Conservation (phyloP, 2,329 filamentous ascomycete genomes). For the Pezicula radicicola region DNA sequence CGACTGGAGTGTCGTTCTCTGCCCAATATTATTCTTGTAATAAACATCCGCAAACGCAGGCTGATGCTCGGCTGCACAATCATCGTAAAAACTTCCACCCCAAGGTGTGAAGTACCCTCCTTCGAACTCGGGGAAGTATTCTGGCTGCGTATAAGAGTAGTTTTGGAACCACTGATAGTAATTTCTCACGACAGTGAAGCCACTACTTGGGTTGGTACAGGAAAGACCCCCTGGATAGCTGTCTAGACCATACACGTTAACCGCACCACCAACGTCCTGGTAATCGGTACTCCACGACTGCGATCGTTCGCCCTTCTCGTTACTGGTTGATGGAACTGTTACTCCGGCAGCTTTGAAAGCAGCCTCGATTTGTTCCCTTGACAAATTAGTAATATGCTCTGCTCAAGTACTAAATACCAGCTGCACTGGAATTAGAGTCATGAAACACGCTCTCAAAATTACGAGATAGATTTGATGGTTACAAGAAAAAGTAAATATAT, state of each 20-base stretch:
- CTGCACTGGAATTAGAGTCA: no score
- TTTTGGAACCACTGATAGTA: constrained; percentile 58
- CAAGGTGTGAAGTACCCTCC: constrained; percentile 52
- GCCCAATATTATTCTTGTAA: constrained; percentile 53
- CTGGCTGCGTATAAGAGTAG: constrained; percentile 50
- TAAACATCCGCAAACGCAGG: constrained; percentile 51
- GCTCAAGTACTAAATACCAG: no score
- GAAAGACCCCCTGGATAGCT: constrained; percentile 44
- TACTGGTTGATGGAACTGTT: constrained; percentile 45
- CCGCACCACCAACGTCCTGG: constrained; percentile 50
- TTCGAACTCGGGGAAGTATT: constrained; percentile 50
- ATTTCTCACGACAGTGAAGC: constrained; percentile 47
- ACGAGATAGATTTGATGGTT: no score
- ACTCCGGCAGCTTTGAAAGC: constrained; percentile 44
- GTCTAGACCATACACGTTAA: constrained; percentile 47
- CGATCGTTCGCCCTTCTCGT: constrained; percentile 47
- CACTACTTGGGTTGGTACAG: constrained; percentile 45
- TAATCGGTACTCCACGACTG: constrained; percentile 53
- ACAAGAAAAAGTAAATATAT: no score
- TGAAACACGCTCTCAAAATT: no score
- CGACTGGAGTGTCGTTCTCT: constrained; percentile 44
- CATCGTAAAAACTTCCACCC: constrained; percentile 49
- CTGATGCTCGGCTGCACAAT: constrained; percentile 41
- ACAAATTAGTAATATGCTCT: no score
- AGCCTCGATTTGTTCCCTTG: constrained; percentile 39